phyloP scores from a whole-genome alignment of 805 yeast species.

The Candida golubevii region DNA sequence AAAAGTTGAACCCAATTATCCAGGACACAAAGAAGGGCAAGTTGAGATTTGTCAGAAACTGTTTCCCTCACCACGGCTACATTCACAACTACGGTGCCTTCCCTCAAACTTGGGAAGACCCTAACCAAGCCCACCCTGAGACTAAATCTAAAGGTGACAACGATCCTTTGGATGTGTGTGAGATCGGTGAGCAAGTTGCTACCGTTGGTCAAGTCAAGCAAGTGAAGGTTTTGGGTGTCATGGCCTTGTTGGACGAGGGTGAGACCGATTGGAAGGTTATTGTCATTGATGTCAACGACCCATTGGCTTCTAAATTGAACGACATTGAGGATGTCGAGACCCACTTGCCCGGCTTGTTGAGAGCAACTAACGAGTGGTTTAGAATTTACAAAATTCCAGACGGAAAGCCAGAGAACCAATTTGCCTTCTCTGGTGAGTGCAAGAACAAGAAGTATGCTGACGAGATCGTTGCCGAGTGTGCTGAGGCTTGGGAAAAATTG shows the following conservation, averaged over 20 bases:
- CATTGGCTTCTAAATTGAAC: constrained; percentile 54
- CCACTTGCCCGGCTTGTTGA: constrained; percentile 66
- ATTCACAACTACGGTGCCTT: constrained; percentile 86
- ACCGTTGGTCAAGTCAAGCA: constrained; percentile 50
- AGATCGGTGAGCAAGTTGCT: constrained; percentile 46
- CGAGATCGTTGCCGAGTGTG: constrained; percentile 27
- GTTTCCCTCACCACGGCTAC: constrained; percentile 81
- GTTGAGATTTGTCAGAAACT: constrained; percentile 69
- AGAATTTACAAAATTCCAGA: constrained; percentile 79
- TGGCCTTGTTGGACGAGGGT: constrained; percentile 86
- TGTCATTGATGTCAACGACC: constrained; percentile 64
- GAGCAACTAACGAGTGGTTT: constrained; percentile 74
- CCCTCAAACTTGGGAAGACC: constrained; percentile 97
- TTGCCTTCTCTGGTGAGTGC: constrained; percentile 71
- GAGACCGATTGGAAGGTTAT: constrained; percentile 95
- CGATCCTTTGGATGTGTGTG: constrained; percentile 48
- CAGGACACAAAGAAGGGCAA: constrained; percentile 78
- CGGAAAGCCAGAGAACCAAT: constrained; percentile 70
- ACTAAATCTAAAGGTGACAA: constrained; percentile 47
- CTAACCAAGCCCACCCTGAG: constrained; percentile 47
- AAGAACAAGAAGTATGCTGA: constrained; percentile 44
- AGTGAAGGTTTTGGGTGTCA: constrained; percentile 59
- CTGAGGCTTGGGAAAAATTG: constrained; percentile 66
- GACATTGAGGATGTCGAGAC: constrained; percentile 65
- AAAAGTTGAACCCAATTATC: constrained; percentile 66